phyloP scores from a whole-genome alignment of 2,329 filamentous ascomycete species.

The Pezicula neosporulosa region DNA sequence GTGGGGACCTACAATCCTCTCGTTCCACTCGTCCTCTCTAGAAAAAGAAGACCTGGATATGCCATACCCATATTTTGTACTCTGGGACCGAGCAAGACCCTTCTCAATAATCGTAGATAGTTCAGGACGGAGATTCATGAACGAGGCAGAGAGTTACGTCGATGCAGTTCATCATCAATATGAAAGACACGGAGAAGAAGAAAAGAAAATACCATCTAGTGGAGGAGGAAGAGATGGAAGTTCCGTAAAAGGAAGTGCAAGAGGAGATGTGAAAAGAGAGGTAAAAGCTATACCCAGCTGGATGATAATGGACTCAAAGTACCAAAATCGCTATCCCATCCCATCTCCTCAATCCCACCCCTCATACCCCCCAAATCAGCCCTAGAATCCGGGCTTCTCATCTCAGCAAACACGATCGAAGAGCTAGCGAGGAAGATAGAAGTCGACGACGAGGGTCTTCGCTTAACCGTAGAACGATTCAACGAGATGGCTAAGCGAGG shows the following conservation, averaged over 20 bases:
- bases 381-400: conserved; percentile 20
- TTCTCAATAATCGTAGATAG: conserved; percentile 33
- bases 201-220: too few relatives aligned
- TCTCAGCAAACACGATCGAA: conserved; percentile 19
- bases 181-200: background rate
- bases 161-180: conserved; percentile 23
- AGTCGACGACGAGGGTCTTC: conserved; percentile 17
- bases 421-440: conserved; percentile 25
- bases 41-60: conserved; percentile 11
- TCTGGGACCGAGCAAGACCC: conserved; percentile 28
- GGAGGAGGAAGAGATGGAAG: too few relatives aligned
- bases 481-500: conserved; percentile 27
- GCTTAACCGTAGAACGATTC: conserved; percentile 23
- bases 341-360: conserved; percentile 14
- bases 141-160: conserved; percentile 31
- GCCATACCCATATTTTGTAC: conserved; percentile 15
- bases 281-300: conserved; percentile 26
- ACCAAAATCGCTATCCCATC: conserved; percentile 28
- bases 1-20: conserved; percentile 29
- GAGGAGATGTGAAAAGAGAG: conserved; percentile 9
- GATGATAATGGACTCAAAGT: conserved; percentile 29
- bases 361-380: conserved; percentile 13
- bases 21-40: too few relatives aligned
- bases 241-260: too few relatives aligned
- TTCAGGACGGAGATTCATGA: conserved; percentile 29